Base-by-base conservation (phyloP, 225 moss, liverwort and hornwort species). In the Neckera pumila region DNA sequence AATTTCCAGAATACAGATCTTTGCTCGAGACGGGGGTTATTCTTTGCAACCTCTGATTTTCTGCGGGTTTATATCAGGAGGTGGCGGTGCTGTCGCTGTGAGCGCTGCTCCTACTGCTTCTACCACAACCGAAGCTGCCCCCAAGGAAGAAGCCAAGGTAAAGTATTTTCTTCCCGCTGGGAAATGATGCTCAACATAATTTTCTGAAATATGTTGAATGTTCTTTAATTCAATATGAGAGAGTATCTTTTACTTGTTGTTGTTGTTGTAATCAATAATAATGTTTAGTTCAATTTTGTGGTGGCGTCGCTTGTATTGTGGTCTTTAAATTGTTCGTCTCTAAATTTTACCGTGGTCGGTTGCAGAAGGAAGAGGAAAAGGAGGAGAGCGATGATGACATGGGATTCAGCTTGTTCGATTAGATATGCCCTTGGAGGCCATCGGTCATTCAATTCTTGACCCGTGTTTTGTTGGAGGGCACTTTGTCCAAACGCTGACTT, bases 351-450 rank as follows among this genome's bases (percentile, higher is more conserved):
- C 8, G 8, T 62, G 7, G 25, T 17, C 22, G 25, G 25, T 57
- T 90, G 73, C 92, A 94, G 89, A 84, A 89, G 95, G 94, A 95
- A 85, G 94, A 95, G 79, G 79, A 90, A 9, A 93, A 95, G 91
- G 95, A 94, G 89, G 93, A 94, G 86, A 93, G 92, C 65, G 95
- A 94, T 83, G 95, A 95, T 43, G 95, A 95, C 36, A 93, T 93
- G 94, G 92, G 94, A 45, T 94, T 94, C 88, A 86, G 93, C 87
- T 88, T 92, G 84, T 91, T 91, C 70, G 91, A 91, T 85, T 89
- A 91, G 87, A 84, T n/a, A 34, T 53, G 59, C 10, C 66, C 40
- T 4, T 49, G 20, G 65, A 23, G 43, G 43, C 26, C 25, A 20
- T 38, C 9, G 67, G 49, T 80, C 80, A 73, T 86, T 43, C 36